A percentile compares a stretch with the other conserved stretches of the same genome.
These are phyloP conservation scores for Phytophthora syringae DNA, from an alignment of 352 stramenopile species.

Conservation along the genomic window DNA sequence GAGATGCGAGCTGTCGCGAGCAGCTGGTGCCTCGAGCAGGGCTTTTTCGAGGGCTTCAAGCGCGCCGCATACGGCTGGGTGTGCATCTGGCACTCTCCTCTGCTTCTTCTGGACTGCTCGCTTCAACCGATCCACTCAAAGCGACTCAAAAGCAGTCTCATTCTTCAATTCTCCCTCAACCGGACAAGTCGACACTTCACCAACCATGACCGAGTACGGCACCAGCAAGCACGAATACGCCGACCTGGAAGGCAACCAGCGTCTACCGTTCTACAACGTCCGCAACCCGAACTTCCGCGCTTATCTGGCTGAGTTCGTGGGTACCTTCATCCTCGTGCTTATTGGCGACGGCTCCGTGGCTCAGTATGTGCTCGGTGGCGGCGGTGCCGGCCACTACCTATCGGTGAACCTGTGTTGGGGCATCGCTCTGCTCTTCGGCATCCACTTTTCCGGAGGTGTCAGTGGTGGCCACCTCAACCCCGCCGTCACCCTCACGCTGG, in stretches of 20 bases:
- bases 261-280: conserved; percentile 39
- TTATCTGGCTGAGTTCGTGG: conserved; percentile 69
- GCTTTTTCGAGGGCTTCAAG: conserved; percentile 27
- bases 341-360: conserved; percentile 68
- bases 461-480: conserved; percentile 72
- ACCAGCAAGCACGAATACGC: conserved; percentile 36
- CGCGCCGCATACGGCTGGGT: conserved; percentile 12
- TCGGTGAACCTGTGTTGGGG: conserved; percentile 66
- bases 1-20: conserved; percentile 11
- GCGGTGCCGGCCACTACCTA: conserved; percentile 55
- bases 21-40: conserved; percentile 18
- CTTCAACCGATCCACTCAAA: conserved; percentile 15
- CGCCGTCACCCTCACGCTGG: conserved; percentile 60
- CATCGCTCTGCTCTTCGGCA: conserved; percentile 64
- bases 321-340: conserved; percentile 66
- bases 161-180: conserved; percentile 30
- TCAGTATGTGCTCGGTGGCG: conserved; percentile 58
- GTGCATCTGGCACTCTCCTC: not conserved
- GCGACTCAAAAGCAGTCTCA: conserved; percentile 7
- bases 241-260: conserved; percentile 39
- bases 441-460: conserved; percentile 60
- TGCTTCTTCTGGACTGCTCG: conserved; percentile 9
- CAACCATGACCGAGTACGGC: conserved; percentile 47
- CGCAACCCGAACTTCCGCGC: conserved; percentile 49
- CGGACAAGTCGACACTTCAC: conserved; percentile 11